Evolutionary conservation across 495 filamentous ascomycete genomes (phyloP).

Genomic region (Penicillium ochrochloron): DNA sequence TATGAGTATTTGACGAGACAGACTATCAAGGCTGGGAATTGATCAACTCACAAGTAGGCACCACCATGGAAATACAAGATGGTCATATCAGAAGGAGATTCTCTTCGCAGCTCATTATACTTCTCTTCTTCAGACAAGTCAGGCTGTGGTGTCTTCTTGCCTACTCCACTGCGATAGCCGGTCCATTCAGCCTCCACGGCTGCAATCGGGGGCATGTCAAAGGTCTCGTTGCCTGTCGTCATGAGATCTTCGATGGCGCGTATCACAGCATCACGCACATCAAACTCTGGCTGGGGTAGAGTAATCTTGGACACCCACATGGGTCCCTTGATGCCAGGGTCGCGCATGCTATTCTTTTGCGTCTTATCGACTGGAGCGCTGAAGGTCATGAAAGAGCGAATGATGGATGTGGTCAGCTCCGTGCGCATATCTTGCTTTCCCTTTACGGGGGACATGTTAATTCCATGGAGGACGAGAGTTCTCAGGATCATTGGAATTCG

Average conservation of each 20-base stretch:
- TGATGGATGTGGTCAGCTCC: conserved; percentile 68
- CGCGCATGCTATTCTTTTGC: conserved; percentile 65
- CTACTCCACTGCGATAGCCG: conserved; percentile 66
- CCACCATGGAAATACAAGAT: conserved; percentile 91
- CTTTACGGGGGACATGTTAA: conserved; percentile 66
- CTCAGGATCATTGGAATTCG: conserved; percentile 70
- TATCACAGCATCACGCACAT: conserved; percentile 62
- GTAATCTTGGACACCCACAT: conserved; percentile 79
- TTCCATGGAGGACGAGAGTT: conserved; percentile 67
- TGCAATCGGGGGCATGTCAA: conserved; percentile 56
- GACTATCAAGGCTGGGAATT: not conserved
- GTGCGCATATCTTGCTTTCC: conserved; percentile 81
- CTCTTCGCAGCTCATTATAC: conserved; percentile 73
- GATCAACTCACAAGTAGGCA: conserved; percentile 65
- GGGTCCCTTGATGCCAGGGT: conserved; percentile 72
- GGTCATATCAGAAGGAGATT: conserved; percentile 66
- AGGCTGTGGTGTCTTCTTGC: conserved; percentile 56
- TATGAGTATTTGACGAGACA: not conserved
- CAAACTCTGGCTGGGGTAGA: conserved; percentile 59
- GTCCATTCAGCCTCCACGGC: conserved; percentile 88
- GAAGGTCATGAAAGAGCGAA: conserved; percentile 65
- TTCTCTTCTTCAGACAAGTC: conserved; percentile 70
- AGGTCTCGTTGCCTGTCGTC: conserved; percentile 48
- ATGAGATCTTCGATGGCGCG: conserved; percentile 68
- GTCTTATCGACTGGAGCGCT: conserved; percentile 57